These are phyloP conservation scores for Paracoccidioides lutzii DNA, from an alignment of 2,329 filamentous ascomycete species.

Conservation along the genomic window DNA sequence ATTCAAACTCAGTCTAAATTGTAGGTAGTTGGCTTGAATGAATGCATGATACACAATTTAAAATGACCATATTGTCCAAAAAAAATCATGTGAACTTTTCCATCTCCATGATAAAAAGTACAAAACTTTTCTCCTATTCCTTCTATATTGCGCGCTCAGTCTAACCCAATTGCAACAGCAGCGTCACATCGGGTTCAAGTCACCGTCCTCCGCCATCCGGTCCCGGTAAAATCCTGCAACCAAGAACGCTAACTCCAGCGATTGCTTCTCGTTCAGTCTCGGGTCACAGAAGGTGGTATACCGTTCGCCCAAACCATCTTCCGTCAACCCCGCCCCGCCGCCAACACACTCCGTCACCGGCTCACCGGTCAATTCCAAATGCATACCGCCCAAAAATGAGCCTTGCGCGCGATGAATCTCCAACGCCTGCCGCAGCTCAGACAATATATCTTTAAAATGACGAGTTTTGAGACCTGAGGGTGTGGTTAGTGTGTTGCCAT, in stretches of 20 bases:
- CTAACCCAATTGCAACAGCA: neutral
- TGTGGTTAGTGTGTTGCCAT: conserved; percentile 62
- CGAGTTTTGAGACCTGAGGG: conserved; percentile 77
- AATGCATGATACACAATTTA: neutral
- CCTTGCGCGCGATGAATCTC: conserved; percentile 70
- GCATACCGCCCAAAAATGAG: conserved; percentile 83
- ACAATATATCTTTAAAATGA: conserved; percentile 78
- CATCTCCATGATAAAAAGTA: too few relatives aligned
- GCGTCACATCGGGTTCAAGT: conserved; percentile 10
- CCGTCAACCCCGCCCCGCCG: conserved; percentile 71
- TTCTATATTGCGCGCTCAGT: too few relatives aligned
- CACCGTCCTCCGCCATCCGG: conserved; percentile 20
- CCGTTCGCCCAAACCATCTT: conserved; percentile 77
- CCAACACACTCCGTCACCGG: conserved; percentile 93
- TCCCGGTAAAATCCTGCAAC: conserved; percentile 68
- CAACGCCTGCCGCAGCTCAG: conserved; percentile 71
- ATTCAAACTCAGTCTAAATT: too few relatives aligned
- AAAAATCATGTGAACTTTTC: too few relatives aligned
- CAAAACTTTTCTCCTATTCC: too few relatives aligned
- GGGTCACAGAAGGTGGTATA: conserved; percentile 97
- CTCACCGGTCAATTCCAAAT: conserved; percentile 89
- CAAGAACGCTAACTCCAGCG: conserved; percentile 84
- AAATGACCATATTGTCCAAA: too few relatives aligned
- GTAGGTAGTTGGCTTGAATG: neutral
- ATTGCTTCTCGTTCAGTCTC: conserved; percentile 92